These are phyloP conservation scores for Sphagnum magellanicum DNA, from an alignment of 228 moss, liverwort and hornwort genomes.

Conservation along the genomic window DNA sequence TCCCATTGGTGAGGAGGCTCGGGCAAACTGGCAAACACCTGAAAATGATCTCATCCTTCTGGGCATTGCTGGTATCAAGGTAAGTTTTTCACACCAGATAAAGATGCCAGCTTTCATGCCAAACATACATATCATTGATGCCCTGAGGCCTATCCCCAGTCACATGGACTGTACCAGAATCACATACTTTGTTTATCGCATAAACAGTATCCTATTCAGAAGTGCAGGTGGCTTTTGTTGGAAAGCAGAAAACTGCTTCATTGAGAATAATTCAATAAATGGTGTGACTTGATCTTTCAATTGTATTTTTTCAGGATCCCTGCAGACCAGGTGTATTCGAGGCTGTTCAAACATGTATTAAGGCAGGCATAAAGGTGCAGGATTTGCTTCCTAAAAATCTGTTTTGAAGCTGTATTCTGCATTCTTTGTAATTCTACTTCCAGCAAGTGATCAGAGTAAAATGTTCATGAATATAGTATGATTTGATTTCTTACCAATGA, in stretches of 20 bases:
- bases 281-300: neutral
- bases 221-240: no score
- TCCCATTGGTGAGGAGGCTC: conserved; percentile 19
- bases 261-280: neutral
- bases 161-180: neutral
- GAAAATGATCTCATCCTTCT: conserved; percentile 21
- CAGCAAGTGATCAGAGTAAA: neutral
- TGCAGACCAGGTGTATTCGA: conserved; percentile 10
- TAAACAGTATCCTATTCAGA: no score
- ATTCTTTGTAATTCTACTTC: neutral
- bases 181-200: neutral
- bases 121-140: neutral
- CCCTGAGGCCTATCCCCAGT: neutral
- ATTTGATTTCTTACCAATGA: neutral
- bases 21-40: conserved; percentile 24
- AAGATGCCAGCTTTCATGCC: neutral
- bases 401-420: neutral
- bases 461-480: neutral
- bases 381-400: neutral
- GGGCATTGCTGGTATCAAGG: conserved; percentile 35
- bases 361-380: conserved; percentile 4
- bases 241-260: neutral
- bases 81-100: conserved; percentile 5
- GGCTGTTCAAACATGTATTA: conserved; percentile 3
- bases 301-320: neutral